Base-by-base conservation (phyloP, 805 yeast species). In the Tetrapisispora namnaoensis region DNA sequence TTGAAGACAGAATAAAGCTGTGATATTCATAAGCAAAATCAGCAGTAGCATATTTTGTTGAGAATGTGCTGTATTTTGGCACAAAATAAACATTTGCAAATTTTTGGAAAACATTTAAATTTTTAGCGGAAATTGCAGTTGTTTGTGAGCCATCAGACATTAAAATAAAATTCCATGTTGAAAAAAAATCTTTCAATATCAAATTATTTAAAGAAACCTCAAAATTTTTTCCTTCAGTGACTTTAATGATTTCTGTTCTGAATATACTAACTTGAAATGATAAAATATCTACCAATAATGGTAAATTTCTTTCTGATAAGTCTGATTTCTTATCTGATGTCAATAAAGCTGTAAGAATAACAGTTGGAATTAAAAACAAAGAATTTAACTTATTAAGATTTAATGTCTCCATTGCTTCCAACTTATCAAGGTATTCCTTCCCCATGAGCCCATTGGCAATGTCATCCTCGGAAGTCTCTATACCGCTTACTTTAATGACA, bases 251-350 rank as follows among this genome's bases (percentile, higher is more conserved):
- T 36, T 41, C 49, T 2, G 30, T n/a, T 20, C 24, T 28, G 3
- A 46, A 41, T 11, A 46, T 4, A 34, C 28, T 46, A 1, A 46
- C 36, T 20, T 41, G 45, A 20, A 46, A 46, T 6, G 27, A 14
- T 3, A 46, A 6, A 1, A 46, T 30, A 36, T 46, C 49, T 14
- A 41, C 37, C 8, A 46, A n/a, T 14, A 46, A 41, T 1, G 27
- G 32, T 24, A 46, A 22, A n/a, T 41, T 17, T 36, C 42, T 36
- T 9, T 40, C 32, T 3, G 37, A 10, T 40, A 46, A 27, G 10
- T 7, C 13, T 11, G n/a, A 24, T 1, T 41, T n/a, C 1, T 17
- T 9, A 16, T 22, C 13, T 2, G 45, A 27, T 2, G 35, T 38
- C 4, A 46, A 27, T 8, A 27, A 6, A 4, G 42, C 27, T 14